These are phyloP conservation scores for Leucosporidium creatinivorum DNA, from an alignment of 768 basidiomycete species.

Conservation along the genomic window DNA sequence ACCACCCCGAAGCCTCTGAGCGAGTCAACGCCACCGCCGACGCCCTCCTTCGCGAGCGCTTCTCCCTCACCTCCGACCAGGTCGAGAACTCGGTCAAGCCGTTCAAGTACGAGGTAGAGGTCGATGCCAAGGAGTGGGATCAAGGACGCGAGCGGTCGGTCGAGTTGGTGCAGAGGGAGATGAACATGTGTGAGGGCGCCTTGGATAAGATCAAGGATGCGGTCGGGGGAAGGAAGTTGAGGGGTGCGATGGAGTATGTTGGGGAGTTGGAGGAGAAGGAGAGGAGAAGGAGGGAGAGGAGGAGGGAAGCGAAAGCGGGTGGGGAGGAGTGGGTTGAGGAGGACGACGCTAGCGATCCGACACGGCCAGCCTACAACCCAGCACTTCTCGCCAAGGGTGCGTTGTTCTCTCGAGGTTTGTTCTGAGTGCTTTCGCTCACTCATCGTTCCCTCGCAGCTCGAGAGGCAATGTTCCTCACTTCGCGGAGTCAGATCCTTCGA, in stretches of 20 bases:
- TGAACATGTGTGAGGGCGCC: slow-evolving; percentile 73
- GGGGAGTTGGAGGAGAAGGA: slow-evolving; percentile 66
- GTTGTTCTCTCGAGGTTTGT: slow-evolving; percentile 37
- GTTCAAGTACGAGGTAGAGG: slow-evolving; percentile 96
- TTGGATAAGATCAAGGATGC: slow-evolving; percentile 76
- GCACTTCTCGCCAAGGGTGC: slow-evolving; percentile 86
- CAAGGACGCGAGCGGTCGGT: slow-evolving; percentile 66
- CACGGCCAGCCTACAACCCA: slow-evolving; percentile 65
- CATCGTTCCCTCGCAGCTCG: slow-evolving; percentile 57
- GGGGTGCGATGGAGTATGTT: slow-evolving; percentile 69
- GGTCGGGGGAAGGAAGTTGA: slow-evolving; percentile 81
- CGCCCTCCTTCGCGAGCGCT: slow-evolving; percentile 81
- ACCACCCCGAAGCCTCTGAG: slow-evolving; percentile 81
- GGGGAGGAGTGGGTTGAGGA: slow-evolving; percentile 31
- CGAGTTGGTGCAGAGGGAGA: slow-evolving; percentile 75
- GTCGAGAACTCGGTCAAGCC: slow-evolving; percentile 99
- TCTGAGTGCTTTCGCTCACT: slow-evolving; percentile 13
- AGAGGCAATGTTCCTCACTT: slow-evolving; percentile 79
- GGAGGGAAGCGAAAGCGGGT: slow-evolving; percentile 28
- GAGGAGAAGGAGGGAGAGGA: slow-evolving; percentile 36
- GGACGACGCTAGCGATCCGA: slow-evolving; percentile 45
- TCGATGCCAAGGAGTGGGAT: slow-evolving; percentile 89
- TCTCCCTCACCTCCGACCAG: slow-evolving; percentile 92
- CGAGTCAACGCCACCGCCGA: slow-evolving; percentile 88
- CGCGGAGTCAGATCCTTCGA: slow-evolving; percentile 73